Conservation (phyloP, 306 rosid genomes). For the Biancaea sappan region DNA sequence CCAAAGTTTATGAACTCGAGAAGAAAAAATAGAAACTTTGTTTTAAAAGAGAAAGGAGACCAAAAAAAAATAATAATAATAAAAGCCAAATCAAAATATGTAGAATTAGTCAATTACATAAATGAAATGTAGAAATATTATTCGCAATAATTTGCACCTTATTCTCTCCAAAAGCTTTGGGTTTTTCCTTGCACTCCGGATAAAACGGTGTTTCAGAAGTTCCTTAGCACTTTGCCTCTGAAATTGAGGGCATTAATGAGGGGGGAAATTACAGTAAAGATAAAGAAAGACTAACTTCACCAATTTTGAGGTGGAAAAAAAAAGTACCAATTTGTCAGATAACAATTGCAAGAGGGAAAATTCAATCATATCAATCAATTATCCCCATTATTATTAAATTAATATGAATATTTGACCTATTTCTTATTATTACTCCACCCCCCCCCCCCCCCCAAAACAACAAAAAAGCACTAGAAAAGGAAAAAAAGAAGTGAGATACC, state of each 20-base stretch:
- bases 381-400: slow-evolving; percentile 10
- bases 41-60: neutral
- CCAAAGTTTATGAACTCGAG: neutral
- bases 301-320: slow-evolving; percentile 14
- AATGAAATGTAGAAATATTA: slow-evolving; percentile 29
- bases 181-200: slow-evolving; percentile 85
- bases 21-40: neutral
- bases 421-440: neutral
- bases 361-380: slow-evolving; percentile 1
- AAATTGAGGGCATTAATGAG: slow-evolving; percentile 39
- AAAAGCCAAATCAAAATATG: slow-evolving; percentile 13
- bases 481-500: neutral
- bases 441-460: neutral
- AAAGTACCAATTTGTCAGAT: slow-evolving; percentile 13
- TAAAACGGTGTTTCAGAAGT: slow-evolving; percentile 90
- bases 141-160: slow-evolving; percentile 56
- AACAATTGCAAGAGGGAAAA: slow-evolving; percentile 19
- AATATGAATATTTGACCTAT: slow-evolving; percentile 5
- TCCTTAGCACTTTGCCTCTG: slow-evolving; percentile 99
- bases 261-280: slow-evolving; percentile 18
- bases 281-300: slow-evolving; percentile 29
- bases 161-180: slow-evolving; percentile 92
- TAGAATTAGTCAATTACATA: slow-evolving; percentile 19
- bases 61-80: no score
- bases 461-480: no score